Evolutionary conservation across 164 flowering plant species (phyloP).

Genomic region (Berberis thunbergii): DNA sequence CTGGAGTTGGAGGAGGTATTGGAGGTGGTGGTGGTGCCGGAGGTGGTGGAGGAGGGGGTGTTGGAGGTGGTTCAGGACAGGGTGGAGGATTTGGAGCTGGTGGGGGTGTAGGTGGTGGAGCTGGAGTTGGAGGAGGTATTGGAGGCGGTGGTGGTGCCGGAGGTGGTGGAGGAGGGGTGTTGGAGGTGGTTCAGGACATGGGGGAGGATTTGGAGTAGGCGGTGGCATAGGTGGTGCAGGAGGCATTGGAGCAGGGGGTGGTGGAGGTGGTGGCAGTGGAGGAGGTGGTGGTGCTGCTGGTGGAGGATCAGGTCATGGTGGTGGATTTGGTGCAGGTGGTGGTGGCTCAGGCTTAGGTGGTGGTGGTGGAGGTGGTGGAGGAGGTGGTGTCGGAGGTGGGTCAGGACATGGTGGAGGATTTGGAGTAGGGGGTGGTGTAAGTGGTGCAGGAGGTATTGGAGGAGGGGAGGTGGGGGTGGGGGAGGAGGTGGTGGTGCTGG

Average conservation of each 20-base stretch:
- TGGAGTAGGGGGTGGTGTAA: neutral
- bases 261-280: too few relatives aligned
- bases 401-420: slow-evolving; percentile 2
- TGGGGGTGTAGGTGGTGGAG: neutral
- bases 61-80: too few relatives aligned
- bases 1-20: too few relatives aligned
- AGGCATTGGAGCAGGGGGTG: too few relatives aligned
- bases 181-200: too few relatives aligned
- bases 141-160: slow-evolving; percentile 2
- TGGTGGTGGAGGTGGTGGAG: neutral
- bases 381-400: slow-evolving; percentile 1
- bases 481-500: slow-evolving; percentile 15
- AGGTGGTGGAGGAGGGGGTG: too few relatives aligned
- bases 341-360: neutral
- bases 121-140: slow-evolving; percentile 5
- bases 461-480: slow-evolving; percentile 14
- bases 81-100: slow-evolving; percentile 7
- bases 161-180: too few relatives aligned
- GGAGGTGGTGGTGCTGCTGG: too few relatives aligned
- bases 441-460: slow-evolving; percentile 19
- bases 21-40: too few relatives aligned
- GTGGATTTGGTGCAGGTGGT: neutral
- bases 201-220: neutral
- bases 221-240: slow-evolving; percentile 10
- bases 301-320: too few relatives aligned